Base-by-base conservation (phyloP, 2,329 filamentous ascomycete species). In the Sphaerulina musiva region DNA sequence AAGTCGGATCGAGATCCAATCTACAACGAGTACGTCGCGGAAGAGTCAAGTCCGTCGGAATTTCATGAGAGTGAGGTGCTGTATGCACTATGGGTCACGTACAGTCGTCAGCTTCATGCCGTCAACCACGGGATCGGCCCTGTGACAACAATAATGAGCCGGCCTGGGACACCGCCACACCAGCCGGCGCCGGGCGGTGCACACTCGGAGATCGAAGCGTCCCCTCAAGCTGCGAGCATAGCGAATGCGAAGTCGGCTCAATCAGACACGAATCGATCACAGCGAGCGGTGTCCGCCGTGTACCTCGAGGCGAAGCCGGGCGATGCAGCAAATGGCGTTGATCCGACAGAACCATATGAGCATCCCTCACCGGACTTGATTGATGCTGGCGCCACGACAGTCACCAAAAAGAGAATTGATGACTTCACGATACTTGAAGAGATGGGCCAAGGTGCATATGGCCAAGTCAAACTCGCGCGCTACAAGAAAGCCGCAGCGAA, bases 401-500 rank as follows among this genome's bases (percentile, higher is more conserved):
- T 68, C 48, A 66, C 63, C 44, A 96, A 95, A 74, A 93, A 93
- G 72, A 84, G 82, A 0, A 97, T 98, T 60, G 79, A 86, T 50
- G 90, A 96, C 68, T 98, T 95, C 69, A 79, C 85, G 41, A 92
- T 98, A 56, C 76, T 98, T 10, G 93, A 98, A 72, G 93, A 98
- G 57, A 97, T 98, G 92, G 93, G 93, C 4, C 90, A 96, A 73
- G 93, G 93, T 40, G 93, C 93, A 1, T 98, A 98, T 68, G 93
- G 93, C 1, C 92, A 98, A 72, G 93, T 98, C 55, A 98, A 98
- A 70, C 80, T 98, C 46, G 92, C 88, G 49, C 83, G 91, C 31
- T 87, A 93, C 74, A 95, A 91, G 73, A 83, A 84, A 64, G 59
- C 64, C 10, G 82, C 76, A 23, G 76, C 81, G 49, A 87, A 85